Base-by-base conservation (phyloP, 306 rosid genomes). In the Dalbergia cultrata region DNA sequence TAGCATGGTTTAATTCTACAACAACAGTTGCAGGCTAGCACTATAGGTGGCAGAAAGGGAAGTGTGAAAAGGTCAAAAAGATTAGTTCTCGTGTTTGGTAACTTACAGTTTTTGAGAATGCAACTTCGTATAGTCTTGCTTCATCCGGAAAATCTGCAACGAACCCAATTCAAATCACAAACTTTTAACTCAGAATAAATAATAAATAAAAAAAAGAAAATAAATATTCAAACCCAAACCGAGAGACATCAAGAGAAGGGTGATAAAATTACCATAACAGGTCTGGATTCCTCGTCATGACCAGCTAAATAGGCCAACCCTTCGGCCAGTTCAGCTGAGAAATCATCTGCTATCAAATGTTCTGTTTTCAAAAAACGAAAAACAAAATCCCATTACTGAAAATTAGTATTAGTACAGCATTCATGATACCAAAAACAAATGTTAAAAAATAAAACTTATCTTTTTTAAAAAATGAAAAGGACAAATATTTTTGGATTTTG, bases 101-200 rank as follows among this genome's bases (percentile, higher is more conserved):
- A 85, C 99, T 92, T 81, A 96, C 99, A 86, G 72, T 87, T 93
- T 96, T 80, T 96, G 99, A 3, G 99, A 92, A 89, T 89, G 99
- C 37, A 93, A 77, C 85, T 92, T 96, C 65, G 88, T 97, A 83
- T 90, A 92, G 82, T 96, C 99, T 84, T 96, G 99, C 74, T 93
- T 96, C 80, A 96, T 82, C 84, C 98, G 89, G 79, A 96, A 93
- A 80, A 93, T 90, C 99, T 96, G 91, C 12, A 1, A 33, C 16
- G 63, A 45, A 5, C n/a, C 62, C 49, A 74, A 81, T 77, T 83
- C 70, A 67, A 80, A 77, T 70, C 72, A 75, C 44, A 44, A 22
- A 47, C n/a, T 35, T 22, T 39, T 17, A 9, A 77, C 72, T 72
- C 31, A 54, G 13, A 14, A 67, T 47, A 13, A 35, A 44, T 16